phyloP scores from a whole-genome alignment of 805 yeast species.

The Metschnikowia henanensis region DNA sequence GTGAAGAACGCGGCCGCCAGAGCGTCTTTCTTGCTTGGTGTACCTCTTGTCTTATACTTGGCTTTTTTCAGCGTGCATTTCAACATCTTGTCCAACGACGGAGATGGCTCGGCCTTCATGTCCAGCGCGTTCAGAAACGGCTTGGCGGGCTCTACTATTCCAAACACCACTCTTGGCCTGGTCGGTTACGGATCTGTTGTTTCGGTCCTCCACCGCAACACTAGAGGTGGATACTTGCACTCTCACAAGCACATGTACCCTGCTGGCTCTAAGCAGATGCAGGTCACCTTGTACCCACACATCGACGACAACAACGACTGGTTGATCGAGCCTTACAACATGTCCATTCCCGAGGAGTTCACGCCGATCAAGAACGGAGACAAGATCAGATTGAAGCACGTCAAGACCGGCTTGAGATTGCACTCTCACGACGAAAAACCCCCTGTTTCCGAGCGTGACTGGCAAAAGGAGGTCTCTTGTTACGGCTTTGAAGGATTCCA shows the following conservation, averaged over 20 bases:
- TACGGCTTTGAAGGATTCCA: constrained; percentile 75
- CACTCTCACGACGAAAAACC: constrained; percentile 85
- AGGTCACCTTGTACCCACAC: constrained; percentile 78
- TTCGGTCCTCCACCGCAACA: constrained; percentile 65
- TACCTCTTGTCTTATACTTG: constrained; percentile 59
- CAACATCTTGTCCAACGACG: constrained; percentile 54
- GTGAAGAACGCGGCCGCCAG: constrained; percentile 50
- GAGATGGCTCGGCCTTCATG: constrained; percentile 73
- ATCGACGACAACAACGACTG: constrained; percentile 73
- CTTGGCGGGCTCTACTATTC: constrained; percentile 59
- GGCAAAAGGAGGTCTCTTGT: constrained; percentile 82
- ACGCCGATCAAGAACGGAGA: constrained; percentile 66
- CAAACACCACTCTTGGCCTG: constrained; percentile 55
- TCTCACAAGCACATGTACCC: constrained; percentile 73
- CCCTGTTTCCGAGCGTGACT: constrained; percentile 72
- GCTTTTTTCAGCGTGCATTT: constrained; percentile 66
- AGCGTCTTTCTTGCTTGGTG: constrained; percentile 51
- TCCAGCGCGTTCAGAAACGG: constrained; percentile 70
- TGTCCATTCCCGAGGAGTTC: constrained; percentile 57
- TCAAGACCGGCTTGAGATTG: constrained; percentile 58
- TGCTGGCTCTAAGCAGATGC: constrained; percentile 84
- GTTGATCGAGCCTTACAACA: constrained; percentile 67
- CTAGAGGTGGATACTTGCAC: constrained; percentile 80
- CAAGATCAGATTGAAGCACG: constrained; percentile 67
- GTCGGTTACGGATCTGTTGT: constrained; percentile 74